Percentiles rank a stretch among this genome's conserved stretches.
These are phyloP conservation scores for Exophiala phaeomuriformis DNA, from an alignment of 2,329 filamentous ascomycete species.

Conservation along the genomic window DNA sequence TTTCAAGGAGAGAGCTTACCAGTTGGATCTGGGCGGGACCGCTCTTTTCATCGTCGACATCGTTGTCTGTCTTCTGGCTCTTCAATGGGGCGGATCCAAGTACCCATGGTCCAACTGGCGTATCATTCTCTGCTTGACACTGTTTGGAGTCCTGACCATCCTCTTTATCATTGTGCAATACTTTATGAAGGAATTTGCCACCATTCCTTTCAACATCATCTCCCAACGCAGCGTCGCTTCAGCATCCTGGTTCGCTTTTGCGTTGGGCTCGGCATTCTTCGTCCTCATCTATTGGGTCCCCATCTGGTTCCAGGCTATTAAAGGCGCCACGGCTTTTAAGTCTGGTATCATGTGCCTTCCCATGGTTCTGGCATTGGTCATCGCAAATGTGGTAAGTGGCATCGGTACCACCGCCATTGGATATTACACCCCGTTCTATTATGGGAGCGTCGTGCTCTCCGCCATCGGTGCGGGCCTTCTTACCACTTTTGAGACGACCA, in stretches of 20 bases:
- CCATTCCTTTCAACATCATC: slow-evolving; percentile 46
- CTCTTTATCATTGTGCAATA: slow-evolving; percentile 45
- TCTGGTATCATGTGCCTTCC: slow-evolving; percentile 41
- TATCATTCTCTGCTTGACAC: slow-evolving; percentile 44
- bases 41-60: slow-evolving; percentile 40
- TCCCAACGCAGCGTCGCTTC: slow-evolving; percentile 38
- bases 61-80: slow-evolving; percentile 43
- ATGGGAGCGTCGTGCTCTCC: slow-evolving; percentile 31
- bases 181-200: slow-evolving; percentile 44
- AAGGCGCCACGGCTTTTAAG: slow-evolving; percentile 37
- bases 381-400: slow-evolving; percentile 33
- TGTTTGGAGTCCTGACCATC: slow-evolving; percentile 36
- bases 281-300: slow-evolving; percentile 39
- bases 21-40: slow-evolving; percentile 40
- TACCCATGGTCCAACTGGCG: slow-evolving; percentile 40
- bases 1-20: slow-evolving; percentile 36
- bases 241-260: slow-evolving; percentile 32
- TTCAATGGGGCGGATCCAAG: slow-evolving; percentile 43
- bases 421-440: slow-evolving; percentile 39
- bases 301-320: slow-evolving; percentile 44
- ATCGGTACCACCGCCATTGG: slow-evolving; percentile 31
- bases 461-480: slow-evolving; percentile 38
- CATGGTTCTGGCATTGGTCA: slow-evolving; percentile 34
- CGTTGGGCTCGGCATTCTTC: slow-evolving; percentile 35
- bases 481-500: slow-evolving; percentile 34